These are phyloP conservation scores for Magnolia sinica DNA, from an alignment of 164 flowering plant species.

Conservation along the genomic window DNA sequence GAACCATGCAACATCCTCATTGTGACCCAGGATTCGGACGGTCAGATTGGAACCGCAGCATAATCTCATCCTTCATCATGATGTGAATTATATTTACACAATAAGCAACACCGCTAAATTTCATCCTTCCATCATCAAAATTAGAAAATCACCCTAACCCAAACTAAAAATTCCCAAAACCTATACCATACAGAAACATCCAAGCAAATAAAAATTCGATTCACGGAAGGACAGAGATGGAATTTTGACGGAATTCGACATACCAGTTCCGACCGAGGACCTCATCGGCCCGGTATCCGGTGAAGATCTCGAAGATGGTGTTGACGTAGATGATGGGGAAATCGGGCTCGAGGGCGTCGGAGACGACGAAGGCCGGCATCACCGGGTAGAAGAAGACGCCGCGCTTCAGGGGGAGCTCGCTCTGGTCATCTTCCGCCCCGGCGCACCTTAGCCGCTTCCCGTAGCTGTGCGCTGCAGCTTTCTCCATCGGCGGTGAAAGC, in stretches of 20 bases:
- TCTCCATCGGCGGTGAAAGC: not conserved
- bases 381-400: slow-evolving; percentile 46
- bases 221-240: not conserved
- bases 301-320: slow-evolving; percentile 62
- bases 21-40: too few relatives aligned
- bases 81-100: too few relatives aligned
- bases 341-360: slow-evolving; percentile 83
- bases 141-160: not conserved
- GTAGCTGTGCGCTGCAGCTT: not conserved
- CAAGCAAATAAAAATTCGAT: not conserved
- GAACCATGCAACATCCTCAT: not conserved
- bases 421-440: slow-evolving; percentile 19
- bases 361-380: slow-evolving; percentile 66
- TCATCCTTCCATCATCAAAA: not conserved
- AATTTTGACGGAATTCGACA: not conserved
- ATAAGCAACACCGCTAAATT: not conserved
- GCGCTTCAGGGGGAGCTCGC: slow-evolving; percentile 30
- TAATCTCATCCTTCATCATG: too few relatives aligned
- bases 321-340: slow-evolving; percentile 84
- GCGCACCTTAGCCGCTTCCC: slow-evolving; percentile 27
- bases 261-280: slow-evolving; percentile 90
- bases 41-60: too few relatives aligned
- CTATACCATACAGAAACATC: not conserved
- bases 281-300: slow-evolving; percentile 84
- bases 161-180: too few relatives aligned